Evolutionary conservation across 2,329 filamentous ascomycete species (phyloP), one percentile per base, ranked within the genome.

Genomic region (Trichoderma endophyticum): DNA sequence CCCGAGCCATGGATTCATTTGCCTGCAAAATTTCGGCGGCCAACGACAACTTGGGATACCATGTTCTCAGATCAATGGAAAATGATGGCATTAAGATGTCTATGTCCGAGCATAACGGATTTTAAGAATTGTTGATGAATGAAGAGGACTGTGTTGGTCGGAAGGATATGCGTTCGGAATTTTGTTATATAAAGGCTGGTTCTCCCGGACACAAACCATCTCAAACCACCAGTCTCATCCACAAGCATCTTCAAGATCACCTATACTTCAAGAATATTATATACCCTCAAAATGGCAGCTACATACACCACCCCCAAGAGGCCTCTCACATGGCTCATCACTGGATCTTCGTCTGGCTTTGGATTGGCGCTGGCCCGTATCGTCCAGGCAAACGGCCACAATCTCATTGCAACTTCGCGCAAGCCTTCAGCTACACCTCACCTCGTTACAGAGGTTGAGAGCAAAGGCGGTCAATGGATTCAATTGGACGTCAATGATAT

Each of bases 271-370:
- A 43, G n/a, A 6, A 6, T 4, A 51, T 8, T n/a, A 1, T 51
- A 24, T 24, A n/a, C 5, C n/a, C 4, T 18, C 2, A 61, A 18
- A 32, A 69, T 69, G 66, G 7, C 36, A 6, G 4, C 28, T 6
- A 32, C 6, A n/a, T 34, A 26, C 4, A 51, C 36, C 4, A 60
- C 18, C 2, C 56, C 66, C 3, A 51, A 51, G 28, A 61, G 2
- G 14, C 34, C 56, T 8, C 57, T 69, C 6, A 69, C 66, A 21
- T 69, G 66, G 66, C 28, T 69, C 14, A 69, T 69, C 28, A 69
- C 66, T 15, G 66, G 66, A 34, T 69, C 56, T 34, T 69, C 66
- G 6, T 69, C 66, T 7, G 66, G 66, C 7, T 69, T 69, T 6
- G 66, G 66, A 12, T 15, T 69, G 28, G 60, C 66, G 8, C 15